Evolutionary conservation across 495 filamentous ascomycete genomes (phyloP).

Genomic region (Aspergillus homomorphus): DNA sequence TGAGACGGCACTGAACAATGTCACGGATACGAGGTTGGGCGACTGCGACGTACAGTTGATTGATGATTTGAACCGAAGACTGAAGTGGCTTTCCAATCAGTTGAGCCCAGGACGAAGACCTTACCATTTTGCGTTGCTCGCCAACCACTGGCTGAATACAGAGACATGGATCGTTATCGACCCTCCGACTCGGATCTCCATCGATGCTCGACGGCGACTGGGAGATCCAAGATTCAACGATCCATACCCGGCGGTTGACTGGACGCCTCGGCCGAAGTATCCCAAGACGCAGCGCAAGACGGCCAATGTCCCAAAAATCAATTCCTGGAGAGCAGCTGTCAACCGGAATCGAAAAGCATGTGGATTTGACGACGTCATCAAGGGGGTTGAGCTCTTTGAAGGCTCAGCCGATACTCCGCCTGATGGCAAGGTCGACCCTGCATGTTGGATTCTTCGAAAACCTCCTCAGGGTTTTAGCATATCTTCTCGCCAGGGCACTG

Average conservation of each 20-base stretch:
- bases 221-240: conserved; percentile 40
- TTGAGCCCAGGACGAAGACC: conserved; percentile 39
- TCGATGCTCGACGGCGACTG: conserved; percentile 29
- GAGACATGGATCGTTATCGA: conserved; percentile 42
- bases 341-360: conserved; percentile 32
- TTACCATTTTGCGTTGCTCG: conserved; percentile 41
- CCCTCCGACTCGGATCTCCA: conserved; percentile 35
- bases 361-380: conserved; percentile 27
- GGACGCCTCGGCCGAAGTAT: conserved; percentile 28
- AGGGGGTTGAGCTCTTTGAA: conserved; percentile 31
- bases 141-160: conserved; percentile 45
- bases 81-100: conserved; percentile 41
- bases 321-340: conserved; percentile 41
- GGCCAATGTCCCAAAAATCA: conserved; percentile 29
- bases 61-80: conserved; percentile 34
- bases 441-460: conserved; percentile 42
- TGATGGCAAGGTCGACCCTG: conserved; percentile 39
- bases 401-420: conserved; percentile 41
- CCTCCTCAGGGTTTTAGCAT: conserved; percentile 42
- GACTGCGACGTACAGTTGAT: conserved; percentile 40
- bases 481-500: conserved; percentile 34
- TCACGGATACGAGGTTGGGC: conserved; percentile 18
- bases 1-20: background rate
- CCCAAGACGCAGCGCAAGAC: conserved; percentile 15
- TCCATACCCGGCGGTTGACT: conserved; percentile 27